Conservation (phyloP, 257 asterid species). For the Solanum verrucosum region DNA sequence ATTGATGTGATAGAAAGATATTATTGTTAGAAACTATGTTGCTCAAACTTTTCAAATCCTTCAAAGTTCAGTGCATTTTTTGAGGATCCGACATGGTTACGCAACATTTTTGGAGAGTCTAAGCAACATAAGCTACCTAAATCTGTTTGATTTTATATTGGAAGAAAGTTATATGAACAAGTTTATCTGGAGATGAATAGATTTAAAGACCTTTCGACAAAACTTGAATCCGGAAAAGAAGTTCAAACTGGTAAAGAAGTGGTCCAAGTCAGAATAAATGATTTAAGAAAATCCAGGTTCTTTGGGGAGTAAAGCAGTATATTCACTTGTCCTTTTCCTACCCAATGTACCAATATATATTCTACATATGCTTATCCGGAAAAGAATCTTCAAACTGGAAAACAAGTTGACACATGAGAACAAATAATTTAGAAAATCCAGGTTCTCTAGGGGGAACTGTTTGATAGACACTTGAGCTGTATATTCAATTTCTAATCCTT, state of each 20-base stretch:
- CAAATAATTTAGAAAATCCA: neutral
- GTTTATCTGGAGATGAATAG: neutral
- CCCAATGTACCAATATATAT: neutral
- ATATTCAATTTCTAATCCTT: neutral
- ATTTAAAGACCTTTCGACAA: neutral
- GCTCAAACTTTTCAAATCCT: neutral
- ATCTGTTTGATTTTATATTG: neutral
- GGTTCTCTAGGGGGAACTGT: neutral
- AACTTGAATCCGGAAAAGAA: neutral
- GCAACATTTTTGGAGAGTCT: neutral
- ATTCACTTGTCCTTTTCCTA: neutral
- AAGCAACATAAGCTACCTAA: neutral
- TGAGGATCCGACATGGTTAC: neutral
- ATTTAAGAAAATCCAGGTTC: neutral
- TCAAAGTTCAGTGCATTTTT: neutral
- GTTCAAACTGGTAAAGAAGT: neutral
- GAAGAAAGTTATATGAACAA: neutral
- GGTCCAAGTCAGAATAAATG: neutral
- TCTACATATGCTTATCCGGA: neutral
- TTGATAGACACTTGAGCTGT: neutral
- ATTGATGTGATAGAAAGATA: neutral
- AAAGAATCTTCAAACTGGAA: neutral
- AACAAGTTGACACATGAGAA: neutral
- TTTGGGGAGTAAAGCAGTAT: neutral
- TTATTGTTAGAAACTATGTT: neutral